These are phyloP conservation scores for Narthecium ossifragum DNA, from an alignment of 106 monocot species.

Conservation along the genomic window DNA sequence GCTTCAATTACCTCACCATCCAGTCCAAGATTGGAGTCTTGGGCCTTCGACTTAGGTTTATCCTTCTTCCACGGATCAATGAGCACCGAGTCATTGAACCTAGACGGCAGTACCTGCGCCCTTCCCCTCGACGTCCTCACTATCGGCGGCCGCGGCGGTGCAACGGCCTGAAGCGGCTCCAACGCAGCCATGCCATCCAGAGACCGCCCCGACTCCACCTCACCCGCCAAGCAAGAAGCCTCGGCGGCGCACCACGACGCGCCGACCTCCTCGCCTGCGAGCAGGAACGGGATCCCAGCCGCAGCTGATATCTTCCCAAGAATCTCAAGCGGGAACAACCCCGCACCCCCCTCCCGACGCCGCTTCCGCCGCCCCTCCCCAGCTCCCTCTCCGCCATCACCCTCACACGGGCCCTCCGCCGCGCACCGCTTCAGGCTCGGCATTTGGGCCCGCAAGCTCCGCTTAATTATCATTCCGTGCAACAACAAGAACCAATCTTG, in stretches of 20 bases:
- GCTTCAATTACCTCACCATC: neutral
- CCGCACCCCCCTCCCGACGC: slow-evolving; percentile 8
- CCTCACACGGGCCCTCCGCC: slow-evolving; percentile 2
- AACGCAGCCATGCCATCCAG: slow-evolving; percentile 1
- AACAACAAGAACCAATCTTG: too few species aligned
- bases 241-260: slow-evolving; percentile 10
- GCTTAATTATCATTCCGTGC: slow-evolving; percentile 43
- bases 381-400: slow-evolving; percentile 6
- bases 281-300: neutral
- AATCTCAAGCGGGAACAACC: slow-evolving; percentile 27
- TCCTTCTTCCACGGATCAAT: slow-evolving; percentile 62
- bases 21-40: slow-evolving; percentile 8
- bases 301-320: slow-evolving; percentile 16
- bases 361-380: slow-evolving; percentile 22
- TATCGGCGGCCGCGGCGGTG: slow-evolving; percentile 23
- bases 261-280: slow-evolving; percentile 4
- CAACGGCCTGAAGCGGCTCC: neutral
- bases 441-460: slow-evolving; percentile 33
- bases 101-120: slow-evolving; percentile 35
- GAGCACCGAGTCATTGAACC: slow-evolving; percentile 71
- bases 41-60: slow-evolving; percentile 20
- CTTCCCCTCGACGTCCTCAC: slow-evolving; percentile 44
- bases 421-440: slow-evolving; percentile 42
- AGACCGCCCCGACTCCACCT: too few species aligned
- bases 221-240: slow-evolving; percentile 16